A percentile compares a stretch with the other conserved stretches of the same genome.
Evolutionary conservation across 345 rosid species (phyloP).

Genomic region (Streptanthus diversifolius): DNA sequence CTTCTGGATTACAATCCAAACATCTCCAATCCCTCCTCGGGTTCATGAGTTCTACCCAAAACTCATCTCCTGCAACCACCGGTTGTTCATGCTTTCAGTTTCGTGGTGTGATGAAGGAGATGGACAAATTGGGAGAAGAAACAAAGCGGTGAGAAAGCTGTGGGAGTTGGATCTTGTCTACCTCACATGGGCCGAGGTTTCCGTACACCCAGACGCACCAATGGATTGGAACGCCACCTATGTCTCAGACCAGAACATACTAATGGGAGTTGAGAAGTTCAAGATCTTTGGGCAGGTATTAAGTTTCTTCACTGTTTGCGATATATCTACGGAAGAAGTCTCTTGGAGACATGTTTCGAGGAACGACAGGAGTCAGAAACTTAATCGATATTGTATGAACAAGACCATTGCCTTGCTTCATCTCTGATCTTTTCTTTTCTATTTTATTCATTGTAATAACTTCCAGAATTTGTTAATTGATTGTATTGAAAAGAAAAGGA

Average conservation of each 20-base stretch:
- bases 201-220: slow-evolving; percentile 98
- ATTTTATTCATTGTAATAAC: slow-evolving; percentile 20
- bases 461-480: too few relatives aligned
- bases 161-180: slow-evolving; percentile 93
- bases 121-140: slow-evolving; percentile 89
- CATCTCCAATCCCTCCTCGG: slow-evolving; percentile 80
- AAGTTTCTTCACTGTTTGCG: slow-evolving; percentile 70
- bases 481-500: too few relatives aligned
- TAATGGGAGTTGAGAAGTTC: slow-evolving; percentile 94
- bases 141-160: slow-evolving; percentile 91
- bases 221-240: slow-evolving; percentile 98
- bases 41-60: slow-evolving; percentile 91
- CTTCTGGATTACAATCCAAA: slow-evolving; percentile 79
- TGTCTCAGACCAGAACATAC: slow-evolving; percentile 61
- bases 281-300: slow-evolving; percentile 94
- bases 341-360: slow-evolving; percentile 82
- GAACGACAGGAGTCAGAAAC: slow-evolving; percentile 66
- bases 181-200: slow-evolving; percentile 76
- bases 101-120: slow-evolving; percentile 97
- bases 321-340: slow-evolving; percentile 40
- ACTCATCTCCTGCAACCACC: slow-evolving; percentile 72
- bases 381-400: slow-evolving; percentile 77
- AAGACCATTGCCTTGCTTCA: slow-evolving; percentile 75
- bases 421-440: slow-evolving; percentile 36
- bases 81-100: slow-evolving; percentile 80